Evolutionary conservation across 2,329 filamentous ascomycete species (phyloP).

Genomic region (Ramichloridium luteum): DNA sequence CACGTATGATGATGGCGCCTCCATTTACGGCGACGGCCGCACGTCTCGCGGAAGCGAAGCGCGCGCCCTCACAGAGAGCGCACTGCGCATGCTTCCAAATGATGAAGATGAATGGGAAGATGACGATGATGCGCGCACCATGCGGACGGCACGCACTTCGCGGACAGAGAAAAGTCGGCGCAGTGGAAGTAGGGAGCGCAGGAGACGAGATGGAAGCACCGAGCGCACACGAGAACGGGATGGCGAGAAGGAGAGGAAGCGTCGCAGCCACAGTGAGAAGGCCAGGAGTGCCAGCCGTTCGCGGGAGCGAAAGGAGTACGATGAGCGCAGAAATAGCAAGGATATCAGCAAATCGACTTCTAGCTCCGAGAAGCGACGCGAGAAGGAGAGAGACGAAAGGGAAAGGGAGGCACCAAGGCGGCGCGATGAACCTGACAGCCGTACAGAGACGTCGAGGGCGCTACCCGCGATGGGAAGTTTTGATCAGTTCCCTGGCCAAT

Average conservation of each 20-base stretch:
- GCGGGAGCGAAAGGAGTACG: slow-evolving; percentile 11
- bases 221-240: slow-evolving; percentile 8
- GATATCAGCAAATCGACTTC: slow-evolving; percentile 1
- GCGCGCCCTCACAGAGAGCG: slow-evolving; percentile 23
- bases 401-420: no score
- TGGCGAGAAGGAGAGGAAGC: slow-evolving; percentile 17
- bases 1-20: slow-evolving; percentile 16
- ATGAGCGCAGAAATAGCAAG: slow-evolving; percentile 6
- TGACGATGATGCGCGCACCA: slow-evolving; percentile 19
- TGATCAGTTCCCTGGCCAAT: slow-evolving; percentile 23
- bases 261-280: slow-evolving; percentile 21
- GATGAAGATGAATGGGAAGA: slow-evolving; percentile 24
- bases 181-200: slow-evolving; percentile 14
- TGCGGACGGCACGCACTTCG: no score
- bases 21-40: slow-evolving; percentile 28
- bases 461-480: slow-evolving; percentile 21
- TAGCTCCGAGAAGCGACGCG: slow-evolving; percentile 8
- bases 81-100: slow-evolving; percentile 20
- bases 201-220: slow-evolving; percentile 6
- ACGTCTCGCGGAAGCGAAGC: slow-evolving; percentile 16
- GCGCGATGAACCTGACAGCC: neutral
- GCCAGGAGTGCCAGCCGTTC: slow-evolving; percentile 20
- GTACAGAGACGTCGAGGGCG: slow-evolving; percentile 12
- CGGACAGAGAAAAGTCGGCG: slow-evolving; percentile 22
- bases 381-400: slow-evolving; percentile 12